Percentiles rank a stretch among this genome's conserved stretches.
Conservation (phyloP, 495 filamentous ascomycete genomes). For the Bacidia gigantensis region DNA sequence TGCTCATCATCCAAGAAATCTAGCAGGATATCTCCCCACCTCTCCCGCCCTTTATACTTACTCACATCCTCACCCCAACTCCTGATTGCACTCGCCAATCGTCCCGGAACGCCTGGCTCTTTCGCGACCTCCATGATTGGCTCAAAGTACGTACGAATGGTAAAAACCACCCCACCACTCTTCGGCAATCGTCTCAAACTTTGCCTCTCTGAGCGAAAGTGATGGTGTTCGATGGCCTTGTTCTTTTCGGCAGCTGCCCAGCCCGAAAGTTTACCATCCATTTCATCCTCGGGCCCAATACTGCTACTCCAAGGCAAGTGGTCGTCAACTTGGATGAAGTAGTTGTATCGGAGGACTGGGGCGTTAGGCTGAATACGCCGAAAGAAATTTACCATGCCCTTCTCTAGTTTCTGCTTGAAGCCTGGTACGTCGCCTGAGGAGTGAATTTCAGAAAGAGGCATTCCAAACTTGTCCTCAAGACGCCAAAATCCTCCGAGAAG, state of each 20-base stretch:
- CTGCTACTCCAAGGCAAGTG: constrained; percentile 54
- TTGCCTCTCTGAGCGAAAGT: constrained; percentile 72
- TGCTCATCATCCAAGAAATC: constrained; percentile 75
- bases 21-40: constrained; percentile 63
- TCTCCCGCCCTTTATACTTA: constrained; percentile 72
- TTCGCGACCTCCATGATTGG: constrained; percentile 50
- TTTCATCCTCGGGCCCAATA: constrained; percentile 59
- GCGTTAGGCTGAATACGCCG: constrained; percentile 48
- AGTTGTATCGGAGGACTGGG: constrained; percentile 54
- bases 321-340: constrained; percentile 72
- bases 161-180: constrained; percentile 66
- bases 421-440: constrained; percentile 69
- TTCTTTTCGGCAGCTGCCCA: constrained; percentile 74
- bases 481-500: constrained; percentile 82
- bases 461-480: constrained; percentile 70
- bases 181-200: constrained; percentile 57
- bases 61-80: constrained; percentile 83
- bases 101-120: constrained; percentile 57
- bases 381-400: constrained; percentile 75
- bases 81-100: constrained; percentile 57
- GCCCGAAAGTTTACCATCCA: constrained; percentile 33
- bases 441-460: constrained; percentile 75
- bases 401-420: constrained; percentile 62
- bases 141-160: constrained; percentile 67
- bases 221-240: constrained; percentile 58